These are phyloP conservation scores for Globisporangium barbulae DNA, from an alignment of 352 stramenopile genomes.

Conservation along the genomic window DNA sequence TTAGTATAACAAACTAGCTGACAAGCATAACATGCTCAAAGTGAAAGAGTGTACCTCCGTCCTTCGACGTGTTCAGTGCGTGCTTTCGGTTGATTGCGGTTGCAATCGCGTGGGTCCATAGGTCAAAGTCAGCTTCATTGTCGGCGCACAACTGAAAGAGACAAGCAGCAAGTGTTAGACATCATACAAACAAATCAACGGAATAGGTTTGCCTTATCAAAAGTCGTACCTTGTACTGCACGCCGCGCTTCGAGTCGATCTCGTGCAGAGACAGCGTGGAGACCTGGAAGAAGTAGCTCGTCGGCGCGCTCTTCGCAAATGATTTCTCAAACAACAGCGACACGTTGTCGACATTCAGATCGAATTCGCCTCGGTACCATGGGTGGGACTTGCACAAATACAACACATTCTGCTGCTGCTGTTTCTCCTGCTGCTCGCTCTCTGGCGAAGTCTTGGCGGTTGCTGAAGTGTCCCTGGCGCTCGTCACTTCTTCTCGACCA, in stretches of 20 bases:
- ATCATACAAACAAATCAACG: not conserved
- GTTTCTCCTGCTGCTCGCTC: constrained; percentile 9
- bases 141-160: constrained; percentile 59
- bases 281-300: constrained; percentile 83
- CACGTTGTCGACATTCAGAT: constrained; percentile 71
- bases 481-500: constrained; percentile 1
- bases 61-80: constrained; percentile 20
- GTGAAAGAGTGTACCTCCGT: constrained; percentile 5
- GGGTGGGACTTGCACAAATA: constrained; percentile 78
- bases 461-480: not conserved
- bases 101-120: constrained; percentile 75
- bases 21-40: not conserved
- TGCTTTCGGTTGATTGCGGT: constrained; percentile 79
- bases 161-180: constrained; percentile 8
- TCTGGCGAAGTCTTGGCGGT: not conserved
- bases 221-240: constrained; percentile 73
- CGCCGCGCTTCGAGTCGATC: constrained; percentile 76
- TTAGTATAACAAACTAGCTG: constrained; percentile 3
- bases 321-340: constrained; percentile 83
- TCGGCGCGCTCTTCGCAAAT: constrained; percentile 69
- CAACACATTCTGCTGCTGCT: constrained; percentile 49
- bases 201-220: not conserved
- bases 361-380: constrained; percentile 75
- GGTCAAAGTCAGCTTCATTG: constrained; percentile 71
- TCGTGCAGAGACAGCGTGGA: constrained; percentile 72